Evolutionary conservation across 257 asterid species (phyloP).

Genomic region (Fraxinus quadrangulata): DNA sequence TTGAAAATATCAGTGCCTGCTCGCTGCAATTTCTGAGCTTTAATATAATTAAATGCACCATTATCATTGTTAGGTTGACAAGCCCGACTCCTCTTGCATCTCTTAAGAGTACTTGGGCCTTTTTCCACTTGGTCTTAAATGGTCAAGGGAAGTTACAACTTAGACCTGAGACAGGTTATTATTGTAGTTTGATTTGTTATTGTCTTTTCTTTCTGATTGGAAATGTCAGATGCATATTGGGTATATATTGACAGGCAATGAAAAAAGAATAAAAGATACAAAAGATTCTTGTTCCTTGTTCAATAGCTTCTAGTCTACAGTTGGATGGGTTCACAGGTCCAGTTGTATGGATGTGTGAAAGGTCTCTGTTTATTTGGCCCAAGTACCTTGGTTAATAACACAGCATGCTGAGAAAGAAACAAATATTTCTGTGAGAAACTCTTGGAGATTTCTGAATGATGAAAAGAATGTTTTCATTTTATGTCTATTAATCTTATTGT

Average conservation of each 20-base stretch:
- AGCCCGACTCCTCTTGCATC: neutral
- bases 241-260: neutral
- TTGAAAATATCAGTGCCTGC: neutral
- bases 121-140: neutral
- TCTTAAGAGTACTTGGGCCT: neutral
- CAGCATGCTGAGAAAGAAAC: neutral
- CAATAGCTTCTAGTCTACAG: neutral
- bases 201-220: neutral
- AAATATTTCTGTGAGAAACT: neutral
- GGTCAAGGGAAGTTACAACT: neutral
- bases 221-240: neutral
- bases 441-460: neutral
- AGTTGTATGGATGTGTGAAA: neutral
- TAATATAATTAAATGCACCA: neutral
- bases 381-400: conserved; percentile 14
- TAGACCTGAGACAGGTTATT: neutral
- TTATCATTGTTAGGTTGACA: neutral
- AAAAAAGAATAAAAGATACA: conserved; percentile 4
- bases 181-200: neutral
- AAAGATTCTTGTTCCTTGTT: conserved; percentile 17
- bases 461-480: neutral
- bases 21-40: neutral
- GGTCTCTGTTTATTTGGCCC: conserved; percentile 4
- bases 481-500: neutral
- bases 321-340: neutral